phyloP scores from a whole-genome alignment of 2,329 filamentous ascomycete species.

The Aspergillus fischeri region DNA sequence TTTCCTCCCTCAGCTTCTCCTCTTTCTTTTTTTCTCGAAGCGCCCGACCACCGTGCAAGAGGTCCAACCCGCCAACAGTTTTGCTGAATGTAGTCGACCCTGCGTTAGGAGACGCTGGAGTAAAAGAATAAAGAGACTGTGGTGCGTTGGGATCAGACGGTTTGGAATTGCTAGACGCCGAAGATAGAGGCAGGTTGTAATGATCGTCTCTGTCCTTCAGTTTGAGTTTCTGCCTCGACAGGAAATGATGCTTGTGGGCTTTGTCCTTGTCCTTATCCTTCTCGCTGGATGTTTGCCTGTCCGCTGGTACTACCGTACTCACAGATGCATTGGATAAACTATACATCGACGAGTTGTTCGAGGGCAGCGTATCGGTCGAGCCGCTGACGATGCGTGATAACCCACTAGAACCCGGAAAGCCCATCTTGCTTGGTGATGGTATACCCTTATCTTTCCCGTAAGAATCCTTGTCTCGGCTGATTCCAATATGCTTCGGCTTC shows the following conservation, averaged over 20 bases:
- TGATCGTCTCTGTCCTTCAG: conserved; percentile 60
- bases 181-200: conserved; percentile 56
- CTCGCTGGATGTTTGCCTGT: conserved; percentile 36
- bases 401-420: conserved; percentile 47
- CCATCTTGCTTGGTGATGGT: conserved; percentile 57
- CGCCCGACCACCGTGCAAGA: conserved; percentile 71
- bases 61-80: conserved; percentile 73
- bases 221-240: conserved; percentile 63
- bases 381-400: conserved; percentile 55
- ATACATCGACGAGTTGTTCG: conserved; percentile 56
- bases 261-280: conserved; percentile 44
- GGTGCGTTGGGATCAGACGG: conserved; percentile 61
- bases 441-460: conserved; percentile 46
- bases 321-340: conserved; percentile 60
- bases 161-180: conserved; percentile 61
- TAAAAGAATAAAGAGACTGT: conserved; percentile 62
- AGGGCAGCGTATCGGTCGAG: conserved; percentile 54
- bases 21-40: conserved; percentile 78
- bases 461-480: conserved; percentile 56
- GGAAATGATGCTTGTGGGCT: conserved; percentile 57
- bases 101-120: conserved; percentile 59
- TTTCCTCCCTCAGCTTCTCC: conserved; percentile 51
- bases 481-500: conserved; percentile 62
- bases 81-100: conserved; percentile 66
- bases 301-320: conserved; percentile 54